Percentiles rank a stretch among this genome's conserved stretches.
Conservation (phyloP, 345 rosid genomes). For the Rhodamnia argentea region DNA sequence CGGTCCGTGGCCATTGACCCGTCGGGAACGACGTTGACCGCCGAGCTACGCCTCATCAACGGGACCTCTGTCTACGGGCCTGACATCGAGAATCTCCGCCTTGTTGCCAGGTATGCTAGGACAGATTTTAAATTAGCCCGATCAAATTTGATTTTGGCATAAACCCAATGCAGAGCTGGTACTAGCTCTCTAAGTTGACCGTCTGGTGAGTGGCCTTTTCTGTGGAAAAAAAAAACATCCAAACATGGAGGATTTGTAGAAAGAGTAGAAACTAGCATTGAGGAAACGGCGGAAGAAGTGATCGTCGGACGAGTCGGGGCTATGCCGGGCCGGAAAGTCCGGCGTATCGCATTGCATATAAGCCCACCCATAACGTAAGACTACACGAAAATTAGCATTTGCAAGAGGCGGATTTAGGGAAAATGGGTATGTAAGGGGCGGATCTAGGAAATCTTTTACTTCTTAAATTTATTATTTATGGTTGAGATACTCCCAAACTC, state of each 20-base stretch:
- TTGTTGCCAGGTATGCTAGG: background rate
- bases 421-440: no score
- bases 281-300: background rate
- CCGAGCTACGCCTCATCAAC: conserved; percentile 34
- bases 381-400: background rate
- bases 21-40: conserved; percentile 17
- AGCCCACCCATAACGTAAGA: background rate
- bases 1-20: conserved; percentile 21
- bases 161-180: no score
- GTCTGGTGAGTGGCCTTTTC: background rate
- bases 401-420: no score
- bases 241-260: background rate
- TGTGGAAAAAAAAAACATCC: background rate
- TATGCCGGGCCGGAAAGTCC: background rate
- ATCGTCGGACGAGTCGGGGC: fast-evolving
- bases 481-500: no score
- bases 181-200: background rate
- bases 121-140: no score
- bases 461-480: no score
- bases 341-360: background rate
- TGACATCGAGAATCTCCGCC: conserved; percentile 20
- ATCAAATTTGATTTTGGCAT: no score
- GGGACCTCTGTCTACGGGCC: conserved; percentile 34
- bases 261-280: background rate
- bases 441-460: no score